Evolutionary conservation across 2,329 filamentous ascomycete species (phyloP), one percentile per base, ranked within the genome.

Genomic region (Pestalotiopsis fici): DNA sequence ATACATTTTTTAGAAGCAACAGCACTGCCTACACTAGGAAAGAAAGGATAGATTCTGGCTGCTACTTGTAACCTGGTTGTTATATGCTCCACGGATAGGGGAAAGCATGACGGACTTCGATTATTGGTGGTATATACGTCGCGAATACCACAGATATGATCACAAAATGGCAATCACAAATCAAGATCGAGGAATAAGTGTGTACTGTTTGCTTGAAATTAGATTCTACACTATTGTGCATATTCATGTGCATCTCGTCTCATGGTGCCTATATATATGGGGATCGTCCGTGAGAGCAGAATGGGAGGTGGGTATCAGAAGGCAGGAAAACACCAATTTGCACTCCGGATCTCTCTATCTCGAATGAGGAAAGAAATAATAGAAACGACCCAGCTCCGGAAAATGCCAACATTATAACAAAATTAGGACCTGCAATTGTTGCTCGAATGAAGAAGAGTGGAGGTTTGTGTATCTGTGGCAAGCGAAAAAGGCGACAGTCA

Each of bases 321-420:
- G n/a, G 21, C 25, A 23, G 25, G 5, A 31, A 31, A 50, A 62
- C 2, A 50, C 35, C 59, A 15, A 23, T 50, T 23, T 35, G 11
- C 21, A 43, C 18, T 21, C 25, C 59, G 37, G 37, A 62, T 21
- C n/a, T 31, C 25, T 47, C 35, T 37, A n/a, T 31, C 43, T 50
- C 15, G 43, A 21, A 21, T 18, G 11, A 21, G n/a, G n/a, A 11
- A 50, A 50, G 23, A 27, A 27, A 27, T n/a, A 25, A 57, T 57
- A 21, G 28, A 61, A 35, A 27, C 54, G 28, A 23, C 59, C 62
- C 13, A 31, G 62, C 43, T 64, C 62, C 62, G 21, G 43, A 35
- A 64, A 54, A 56, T 64, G 62, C 62, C 27, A 56, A 55, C n/a
- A 64, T 64, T 64, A 64, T 3, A 64, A 64, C 18, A 11, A 1